Evolutionary conservation across 345 rosid genomes (phyloP).

Genomic region (Limnanthes douglasii): DNA sequence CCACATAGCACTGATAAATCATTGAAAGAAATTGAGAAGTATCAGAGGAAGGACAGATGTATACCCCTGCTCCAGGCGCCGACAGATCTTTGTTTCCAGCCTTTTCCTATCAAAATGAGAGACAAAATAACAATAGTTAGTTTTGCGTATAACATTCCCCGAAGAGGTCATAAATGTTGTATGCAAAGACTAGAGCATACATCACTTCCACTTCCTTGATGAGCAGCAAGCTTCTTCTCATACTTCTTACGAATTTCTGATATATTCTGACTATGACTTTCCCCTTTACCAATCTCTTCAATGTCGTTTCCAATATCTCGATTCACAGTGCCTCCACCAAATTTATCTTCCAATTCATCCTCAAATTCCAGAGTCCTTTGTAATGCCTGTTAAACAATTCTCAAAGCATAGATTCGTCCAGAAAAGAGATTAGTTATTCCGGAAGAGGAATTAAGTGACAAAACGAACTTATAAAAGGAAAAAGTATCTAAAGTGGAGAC

Average conservation of each 20-base stretch:
- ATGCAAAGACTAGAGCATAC: constrained; percentile 19
- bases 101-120: constrained; percentile 46
- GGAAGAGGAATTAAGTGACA: too few species aligned
- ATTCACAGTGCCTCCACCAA: constrained; percentile 66
- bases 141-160: background rate
- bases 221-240: constrained; percentile 77
- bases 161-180: constrained; percentile 7
- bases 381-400: constrained; percentile 41
- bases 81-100: constrained; percentile 60
- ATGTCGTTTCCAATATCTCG: constrained; percentile 55
- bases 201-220: constrained; percentile 41
- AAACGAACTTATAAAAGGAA: too few species aligned
- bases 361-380: constrained; percentile 96
- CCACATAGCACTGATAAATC: constrained; percentile 1
- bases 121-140: constrained; percentile 6
- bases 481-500: too few species aligned
- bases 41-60: constrained; percentile 8
- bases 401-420: constrained; percentile 5
- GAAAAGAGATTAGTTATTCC: background rate
- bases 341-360: constrained; percentile 85
- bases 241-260: constrained; percentile 91
- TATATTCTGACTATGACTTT: constrained; percentile 41
- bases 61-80: constrained; percentile 96
- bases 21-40: constrained; percentile 2
- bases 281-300: constrained; percentile 70